Conservation (phyloP, 2,329 filamentous ascomycete genomes). For the Verticillium longisporum region DNA sequence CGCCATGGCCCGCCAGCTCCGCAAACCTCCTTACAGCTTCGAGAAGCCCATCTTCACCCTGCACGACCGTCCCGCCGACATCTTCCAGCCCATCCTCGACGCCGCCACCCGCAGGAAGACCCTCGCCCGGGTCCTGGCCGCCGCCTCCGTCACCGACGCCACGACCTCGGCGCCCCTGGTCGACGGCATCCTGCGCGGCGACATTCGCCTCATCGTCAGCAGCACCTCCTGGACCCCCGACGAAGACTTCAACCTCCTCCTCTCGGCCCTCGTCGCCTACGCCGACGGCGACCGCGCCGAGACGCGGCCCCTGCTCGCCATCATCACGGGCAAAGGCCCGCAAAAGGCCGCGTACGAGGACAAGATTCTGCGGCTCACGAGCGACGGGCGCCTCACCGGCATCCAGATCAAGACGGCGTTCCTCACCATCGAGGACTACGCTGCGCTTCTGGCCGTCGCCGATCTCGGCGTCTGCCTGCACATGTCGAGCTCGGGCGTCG, state of each 20-base stretch:
- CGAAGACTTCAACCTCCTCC: constrained; percentile 85
- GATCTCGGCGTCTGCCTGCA: constrained; percentile 89
- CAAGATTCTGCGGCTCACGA: constrained; percentile 55
- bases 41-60: constrained; percentile 61
- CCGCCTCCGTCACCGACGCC: constrained; percentile 58
- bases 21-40: constrained; percentile 55
- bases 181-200: constrained; percentile 50
- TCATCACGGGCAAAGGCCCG: constrained; percentile 93
- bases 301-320: constrained; percentile 61
- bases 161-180: constrained; percentile 21
- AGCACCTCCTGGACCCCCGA: constrained; percentile 97
- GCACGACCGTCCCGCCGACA: constrained; percentile 77
- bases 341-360: constrained; percentile 70
- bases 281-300: constrained; percentile 39
- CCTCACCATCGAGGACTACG: constrained; percentile 80
- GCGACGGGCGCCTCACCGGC: constrained; percentile 56
- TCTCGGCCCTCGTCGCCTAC: constrained; percentile 75
- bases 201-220: constrained; percentile 70
- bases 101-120: constrained; percentile 30
- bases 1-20: constrained; percentile 75
- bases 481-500: constrained; percentile 88
- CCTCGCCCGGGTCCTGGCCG: constrained; percentile 48
- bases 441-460: constrained; percentile 72
- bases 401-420: constrained; percentile 76
- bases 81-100: constrained; percentile 65